Conservation (phyloP, 306 rosid species). For the Cucurbita pepo region DNA sequence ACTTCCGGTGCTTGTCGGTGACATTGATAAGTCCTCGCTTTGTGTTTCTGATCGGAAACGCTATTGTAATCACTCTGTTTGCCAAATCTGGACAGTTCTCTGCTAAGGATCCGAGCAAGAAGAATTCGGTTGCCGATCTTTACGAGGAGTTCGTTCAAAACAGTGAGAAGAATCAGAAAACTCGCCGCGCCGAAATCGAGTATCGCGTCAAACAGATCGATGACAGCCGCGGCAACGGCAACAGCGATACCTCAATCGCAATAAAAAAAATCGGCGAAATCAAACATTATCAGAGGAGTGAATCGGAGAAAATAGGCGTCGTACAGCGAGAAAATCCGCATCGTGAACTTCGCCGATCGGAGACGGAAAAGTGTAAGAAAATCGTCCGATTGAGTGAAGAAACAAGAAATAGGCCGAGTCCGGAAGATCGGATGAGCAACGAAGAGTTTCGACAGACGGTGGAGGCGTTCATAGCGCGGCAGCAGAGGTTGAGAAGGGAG, state of each 20-base stretch:
- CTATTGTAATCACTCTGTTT: conserved; percentile 51
- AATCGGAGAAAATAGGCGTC: conserved; percentile 16
- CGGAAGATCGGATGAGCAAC: conserved; percentile 52
- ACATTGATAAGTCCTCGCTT: conserved; percentile 40
- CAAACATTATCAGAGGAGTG: conserved; percentile 33
- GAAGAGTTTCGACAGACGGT: conserved; percentile 70
- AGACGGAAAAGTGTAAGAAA: conserved; percentile 33
- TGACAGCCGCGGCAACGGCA: background rate
- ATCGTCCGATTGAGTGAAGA: background rate
- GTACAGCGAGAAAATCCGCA: conserved; percentile 14
- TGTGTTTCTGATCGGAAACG: conserved; percentile 61
- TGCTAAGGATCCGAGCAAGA: conserved; percentile 9
- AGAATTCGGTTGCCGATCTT: conserved; percentile 14
- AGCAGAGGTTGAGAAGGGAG: conserved; percentile 51
- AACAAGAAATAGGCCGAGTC: conserved; percentile 2
- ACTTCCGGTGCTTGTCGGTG: conserved; percentile 27
- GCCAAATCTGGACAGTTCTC: conserved; percentile 49
- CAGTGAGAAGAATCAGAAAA: conserved; percentile 18
- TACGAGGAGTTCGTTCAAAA: conserved; percentile 35
- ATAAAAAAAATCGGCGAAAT: background rate
- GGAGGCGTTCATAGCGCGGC: conserved; percentile 69
- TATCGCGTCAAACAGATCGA: background rate
- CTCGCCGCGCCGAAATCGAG: background rate
- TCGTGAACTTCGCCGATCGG: conserved; percentile 21
- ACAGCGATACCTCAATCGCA: background rate